Percentiles rank a stretch among this genome's conserved stretches.
phyloP scores from a whole-genome alignment of 2,329 filamentous ascomycete genomes.

The Byssochlamys sp. region DNA sequence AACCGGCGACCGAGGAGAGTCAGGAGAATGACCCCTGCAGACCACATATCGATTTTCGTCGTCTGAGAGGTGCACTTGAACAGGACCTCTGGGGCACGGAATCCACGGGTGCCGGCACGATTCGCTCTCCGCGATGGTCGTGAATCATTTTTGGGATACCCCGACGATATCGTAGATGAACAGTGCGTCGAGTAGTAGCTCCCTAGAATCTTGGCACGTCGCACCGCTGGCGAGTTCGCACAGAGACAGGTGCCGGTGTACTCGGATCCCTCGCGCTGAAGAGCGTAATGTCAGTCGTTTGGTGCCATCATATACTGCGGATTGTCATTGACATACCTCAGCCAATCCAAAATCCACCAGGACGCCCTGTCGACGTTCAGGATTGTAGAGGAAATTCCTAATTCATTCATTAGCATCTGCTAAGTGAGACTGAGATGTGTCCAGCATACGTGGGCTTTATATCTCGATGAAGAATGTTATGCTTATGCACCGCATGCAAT shows the following conservation, averaged over 20 bases:
- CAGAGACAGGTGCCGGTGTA: conserved; percentile 59
- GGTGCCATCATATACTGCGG: not conserved
- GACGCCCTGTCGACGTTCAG: conserved; percentile 64
- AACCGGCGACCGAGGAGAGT: conserved; percentile 87
- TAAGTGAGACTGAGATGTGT: not conserved
- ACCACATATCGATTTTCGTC: conserved; percentile 93
- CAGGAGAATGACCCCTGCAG: conserved; percentile 89
- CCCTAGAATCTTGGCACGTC: conserved; percentile 49
- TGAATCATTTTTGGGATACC: conserved; percentile 82
- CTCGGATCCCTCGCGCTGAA: conserved; percentile 47
- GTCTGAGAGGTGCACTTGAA: conserved; percentile 96
- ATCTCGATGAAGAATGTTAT: conserved; percentile 81
- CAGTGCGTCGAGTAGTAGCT: conserved; percentile 50
- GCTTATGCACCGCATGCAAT: conserved; percentile 69
- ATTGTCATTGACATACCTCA: conserved; percentile 42
- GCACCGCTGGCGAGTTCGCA: conserved; percentile 53
- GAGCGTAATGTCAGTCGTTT: not conserved
- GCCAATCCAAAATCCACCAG: conserved; percentile 98
- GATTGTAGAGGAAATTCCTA: conserved; percentile 84
- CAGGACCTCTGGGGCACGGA: conserved; percentile 89
- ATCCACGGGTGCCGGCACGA: conserved; percentile 85
- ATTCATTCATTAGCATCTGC: not conserved
- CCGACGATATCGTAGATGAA: conserved; percentile 42
- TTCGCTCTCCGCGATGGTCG: conserved; percentile 84
- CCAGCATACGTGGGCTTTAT: conserved; percentile 72